Evolutionary conservation across 208 protist species (phyloP).

Genomic region (Leptomonas seymouri): DNA sequence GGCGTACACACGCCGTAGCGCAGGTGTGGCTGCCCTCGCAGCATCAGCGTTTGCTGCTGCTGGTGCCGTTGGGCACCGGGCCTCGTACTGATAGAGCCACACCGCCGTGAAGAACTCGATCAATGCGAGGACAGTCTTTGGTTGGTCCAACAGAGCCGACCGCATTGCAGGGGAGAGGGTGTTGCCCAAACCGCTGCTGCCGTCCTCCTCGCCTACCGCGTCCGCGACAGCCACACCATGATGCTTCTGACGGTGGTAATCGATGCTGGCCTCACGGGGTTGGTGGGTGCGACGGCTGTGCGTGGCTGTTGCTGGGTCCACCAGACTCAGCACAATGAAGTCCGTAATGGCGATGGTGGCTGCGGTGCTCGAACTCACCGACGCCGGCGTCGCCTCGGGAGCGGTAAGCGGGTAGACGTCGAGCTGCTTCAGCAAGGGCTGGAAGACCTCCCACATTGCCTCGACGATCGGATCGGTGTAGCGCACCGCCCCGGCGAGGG

Average conservation of each 20-base stretch:
- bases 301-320: background rate
- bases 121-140: constrained; percentile 60
- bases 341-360: constrained; percentile 21
- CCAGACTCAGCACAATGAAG: constrained; percentile 20
- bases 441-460: constrained; percentile 78
- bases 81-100: constrained; percentile 35
- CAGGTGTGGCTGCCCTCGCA: too few relatives aligned
- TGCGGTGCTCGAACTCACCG: constrained; percentile 14
- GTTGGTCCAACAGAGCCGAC: constrained; percentile 54
- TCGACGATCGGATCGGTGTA: constrained; percentile 70
- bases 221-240: background rate
- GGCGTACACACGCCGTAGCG: constrained; percentile 34
- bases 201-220: constrained; percentile 22
- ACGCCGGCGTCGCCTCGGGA: constrained; percentile 18
- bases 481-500: constrained; percentile 35
- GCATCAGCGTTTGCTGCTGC: too few relatives aligned
- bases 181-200: constrained; percentile 26
- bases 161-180: constrained; percentile 48
- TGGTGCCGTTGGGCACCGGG: background rate
- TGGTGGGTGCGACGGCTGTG: background rate
- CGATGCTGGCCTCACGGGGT: background rate
- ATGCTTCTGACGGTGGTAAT: background rate
- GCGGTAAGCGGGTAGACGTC: constrained; percentile 40
- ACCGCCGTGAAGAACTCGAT: constrained; percentile 81
- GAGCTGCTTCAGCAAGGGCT: constrained; percentile 42